phyloP scores from a whole-genome alignment of 371 early-diverging fungal species.

The Mucor velutinosus region DNA sequence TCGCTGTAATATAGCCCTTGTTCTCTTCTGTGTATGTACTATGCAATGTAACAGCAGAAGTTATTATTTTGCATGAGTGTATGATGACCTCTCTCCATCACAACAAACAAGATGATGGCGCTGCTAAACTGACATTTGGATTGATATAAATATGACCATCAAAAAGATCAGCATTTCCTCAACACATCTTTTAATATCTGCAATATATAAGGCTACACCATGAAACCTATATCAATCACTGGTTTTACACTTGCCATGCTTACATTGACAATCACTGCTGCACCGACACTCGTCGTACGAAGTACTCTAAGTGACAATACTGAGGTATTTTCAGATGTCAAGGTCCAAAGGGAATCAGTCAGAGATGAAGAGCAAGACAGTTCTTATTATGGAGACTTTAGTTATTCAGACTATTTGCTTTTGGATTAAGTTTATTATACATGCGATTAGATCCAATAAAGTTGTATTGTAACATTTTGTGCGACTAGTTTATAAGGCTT shows the following conservation, averaged over 20 bases:
- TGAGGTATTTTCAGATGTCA: background rate
- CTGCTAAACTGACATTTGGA: background rate
- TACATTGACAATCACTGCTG: background rate
- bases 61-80: background rate
- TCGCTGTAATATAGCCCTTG: background rate
- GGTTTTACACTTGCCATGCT: background rate
- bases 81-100: background rate
- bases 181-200: background rate
- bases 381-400: background rate
- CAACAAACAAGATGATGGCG: background rate
- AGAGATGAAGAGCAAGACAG: background rate
- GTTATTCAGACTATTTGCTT: background rate
- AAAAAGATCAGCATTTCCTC: background rate
- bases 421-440: background rate
- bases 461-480: background rate
- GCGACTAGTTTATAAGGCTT: too few relatives aligned
- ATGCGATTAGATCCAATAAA: background rate
- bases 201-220: background rate
- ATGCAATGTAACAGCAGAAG: background rate
- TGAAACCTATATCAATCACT: background rate
- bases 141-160: background rate
- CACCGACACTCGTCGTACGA: background rate
- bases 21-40: background rate
- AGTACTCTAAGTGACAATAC: background rate
- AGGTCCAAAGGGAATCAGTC: background rate